Conservation (phyloP, 805 yeast genomes). For the Hanseniaspora mollemarum region DNA sequence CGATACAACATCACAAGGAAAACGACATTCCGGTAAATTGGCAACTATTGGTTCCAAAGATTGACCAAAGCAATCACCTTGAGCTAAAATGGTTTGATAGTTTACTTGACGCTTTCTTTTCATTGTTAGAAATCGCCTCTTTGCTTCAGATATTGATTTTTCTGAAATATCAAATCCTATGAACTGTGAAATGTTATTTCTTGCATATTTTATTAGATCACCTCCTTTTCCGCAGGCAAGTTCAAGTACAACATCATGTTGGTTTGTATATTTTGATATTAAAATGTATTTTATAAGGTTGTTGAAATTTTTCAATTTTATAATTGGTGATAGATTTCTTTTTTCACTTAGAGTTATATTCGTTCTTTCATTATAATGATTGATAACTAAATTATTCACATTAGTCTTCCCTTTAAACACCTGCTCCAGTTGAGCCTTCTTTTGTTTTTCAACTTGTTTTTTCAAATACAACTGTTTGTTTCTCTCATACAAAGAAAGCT, state of each 20-base stretch:
- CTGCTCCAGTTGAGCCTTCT: conserved; percentile 29
- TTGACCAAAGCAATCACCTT: conserved; percentile 80
- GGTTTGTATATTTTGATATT: conserved; percentile 53
- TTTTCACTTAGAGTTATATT: conserved; percentile 48
- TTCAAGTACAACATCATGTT: conserved; percentile 56
- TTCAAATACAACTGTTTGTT: conserved; percentile 22
- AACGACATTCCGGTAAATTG: conserved; percentile 52
- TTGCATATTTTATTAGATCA: conserved; percentile 80
- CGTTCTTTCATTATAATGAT: conserved; percentile 79
- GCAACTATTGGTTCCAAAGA: conserved; percentile 56
- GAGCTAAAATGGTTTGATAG: conserved; percentile 75
- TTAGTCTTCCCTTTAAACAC: conserved; percentile 31
- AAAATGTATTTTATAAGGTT: conserved; percentile 82
- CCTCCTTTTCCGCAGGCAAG: conserved; percentile 98
- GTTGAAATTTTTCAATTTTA: conserved; percentile 77
- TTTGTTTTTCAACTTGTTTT: conserved; percentile 27
- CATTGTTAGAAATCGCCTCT: conserved; percentile 48
- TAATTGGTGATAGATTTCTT: conserved; percentile 70
- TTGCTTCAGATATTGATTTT: conserved; percentile 75
- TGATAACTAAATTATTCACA: conserved; percentile 59
- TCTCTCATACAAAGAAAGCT: conserved; percentile 27
- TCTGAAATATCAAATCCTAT: conserved; percentile 90
- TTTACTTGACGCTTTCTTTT: conserved; percentile 38
- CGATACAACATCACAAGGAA: conserved; percentile 81
- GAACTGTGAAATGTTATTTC: conserved; percentile 59